phyloP scores from a whole-genome alignment of 768 basidiomycete species.

The Mycena olivaceomarginata region DNA sequence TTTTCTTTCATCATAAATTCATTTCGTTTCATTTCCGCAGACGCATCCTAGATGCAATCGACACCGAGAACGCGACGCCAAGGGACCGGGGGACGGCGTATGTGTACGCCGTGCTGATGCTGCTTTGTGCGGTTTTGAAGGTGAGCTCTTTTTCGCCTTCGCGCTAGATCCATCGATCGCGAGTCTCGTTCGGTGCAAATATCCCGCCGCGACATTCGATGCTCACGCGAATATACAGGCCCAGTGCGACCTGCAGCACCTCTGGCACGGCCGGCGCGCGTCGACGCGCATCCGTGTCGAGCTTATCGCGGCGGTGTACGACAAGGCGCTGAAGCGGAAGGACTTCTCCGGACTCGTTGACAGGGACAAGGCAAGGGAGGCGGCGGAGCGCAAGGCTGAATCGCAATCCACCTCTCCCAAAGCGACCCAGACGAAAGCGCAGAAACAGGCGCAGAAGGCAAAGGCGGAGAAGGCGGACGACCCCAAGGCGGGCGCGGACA shows the following conservation, averaged over 20 bases:
- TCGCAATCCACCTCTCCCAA: neutral
- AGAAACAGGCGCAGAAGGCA: neutral
- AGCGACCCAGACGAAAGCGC: neutral
- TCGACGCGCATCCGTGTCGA: too few species aligned
- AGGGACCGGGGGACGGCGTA: constrained; percentile 79
- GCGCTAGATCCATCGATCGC: constrained; percentile 66
- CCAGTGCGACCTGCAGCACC: constrained; percentile 73
- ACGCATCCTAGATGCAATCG: constrained; percentile 53
- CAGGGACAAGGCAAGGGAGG: constrained; percentile 19
- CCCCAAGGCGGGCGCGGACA: constrained; percentile 76
- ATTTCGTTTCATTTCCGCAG: constrained; percentile 1
- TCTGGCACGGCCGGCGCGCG: constrained; percentile 91
- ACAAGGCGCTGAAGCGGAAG: constrained; percentile 89
- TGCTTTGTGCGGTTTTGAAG: constrained; percentile 76
- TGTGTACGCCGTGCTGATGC: constrained; percentile 87
- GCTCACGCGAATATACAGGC: neutral
- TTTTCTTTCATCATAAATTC: too few species aligned
- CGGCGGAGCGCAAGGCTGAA: neutral
- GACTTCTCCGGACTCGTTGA: constrained; percentile 87
- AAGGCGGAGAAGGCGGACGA: constrained; percentile 53
- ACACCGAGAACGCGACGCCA: constrained; percentile 62
- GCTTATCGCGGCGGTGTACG: constrained; percentile 92
- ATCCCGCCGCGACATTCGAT: too few species aligned
- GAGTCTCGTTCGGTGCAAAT: neutral
- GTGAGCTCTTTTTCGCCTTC: constrained; percentile 62